Evolutionary conservation across 129 eudicot species (phyloP).

Genomic region (Lactuca saligna): DNA sequence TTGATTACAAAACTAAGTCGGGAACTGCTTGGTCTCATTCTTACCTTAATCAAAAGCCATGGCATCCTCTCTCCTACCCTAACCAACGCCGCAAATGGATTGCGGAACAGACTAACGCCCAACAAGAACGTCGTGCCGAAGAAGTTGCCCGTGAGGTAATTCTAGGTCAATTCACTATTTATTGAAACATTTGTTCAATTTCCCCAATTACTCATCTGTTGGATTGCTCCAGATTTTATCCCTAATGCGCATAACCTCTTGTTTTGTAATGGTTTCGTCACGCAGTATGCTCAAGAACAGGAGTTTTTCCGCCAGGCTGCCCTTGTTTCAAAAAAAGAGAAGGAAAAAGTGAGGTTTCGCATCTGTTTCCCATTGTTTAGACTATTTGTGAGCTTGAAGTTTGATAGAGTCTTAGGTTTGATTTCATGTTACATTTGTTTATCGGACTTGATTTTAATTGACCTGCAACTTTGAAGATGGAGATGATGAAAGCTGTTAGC

Average conservation of each 20-base stretch:
- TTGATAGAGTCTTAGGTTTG: neutral
- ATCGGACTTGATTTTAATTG: constrained; percentile 22
- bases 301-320: constrained; percentile 91
- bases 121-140: constrained; percentile 65
- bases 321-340: constrained; percentile 87
- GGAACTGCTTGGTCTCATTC: constrained; percentile 96
- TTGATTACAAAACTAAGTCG: constrained; percentile 76
- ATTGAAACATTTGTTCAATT: constrained; percentile 5
- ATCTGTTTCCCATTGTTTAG: constrained; percentile 1
- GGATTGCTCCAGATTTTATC: neutral
- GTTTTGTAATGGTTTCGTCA: constrained; percentile 5
- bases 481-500: constrained; percentile 97
- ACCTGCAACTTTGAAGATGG: constrained; percentile 51
- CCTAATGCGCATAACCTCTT: neutral
- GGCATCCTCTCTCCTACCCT: constrained; percentile 97
- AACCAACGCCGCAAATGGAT: constrained; percentile 98
- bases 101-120: constrained; percentile 88
- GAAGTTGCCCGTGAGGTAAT: constrained; percentile 89
- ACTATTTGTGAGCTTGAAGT: constrained; percentile 7
- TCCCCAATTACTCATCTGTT: constrained; percentile 2
- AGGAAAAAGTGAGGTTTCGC: constrained; percentile 67
- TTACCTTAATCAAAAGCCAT: constrained; percentile 89
- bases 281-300: constrained; percentile 99
- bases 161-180: neutral
- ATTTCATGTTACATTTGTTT: constrained; percentile 18